These are phyloP conservation scores for Yamadazyma atmosphaerica DNA, from an alignment of 1,139 yeast genomes.

Conservation along the genomic window DNA sequence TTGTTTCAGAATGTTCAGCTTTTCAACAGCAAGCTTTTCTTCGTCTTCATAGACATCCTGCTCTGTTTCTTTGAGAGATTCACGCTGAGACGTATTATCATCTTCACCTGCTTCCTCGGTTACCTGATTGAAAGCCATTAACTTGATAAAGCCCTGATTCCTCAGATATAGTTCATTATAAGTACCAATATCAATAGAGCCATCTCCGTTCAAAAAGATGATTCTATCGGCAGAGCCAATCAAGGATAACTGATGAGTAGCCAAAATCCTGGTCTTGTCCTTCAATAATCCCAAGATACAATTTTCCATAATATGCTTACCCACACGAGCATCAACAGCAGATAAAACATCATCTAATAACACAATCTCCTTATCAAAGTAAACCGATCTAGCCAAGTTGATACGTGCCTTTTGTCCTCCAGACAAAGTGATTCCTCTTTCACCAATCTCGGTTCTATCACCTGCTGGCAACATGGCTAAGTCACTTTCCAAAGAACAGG, in stretches of 20 bases:
- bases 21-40: constrained; percentile 22
- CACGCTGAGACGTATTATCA: constrained; percentile 23
- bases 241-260: constrained; percentile 48
- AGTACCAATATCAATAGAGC: constrained; percentile 38
- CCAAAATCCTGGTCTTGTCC: constrained; percentile 42
- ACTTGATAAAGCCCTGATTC: constrained; percentile 20
- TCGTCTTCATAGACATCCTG: constrained; percentile 9
- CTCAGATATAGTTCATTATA: constrained; percentile 33
- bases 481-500: constrained; percentile 41
- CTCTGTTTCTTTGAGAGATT: constrained; percentile 15
- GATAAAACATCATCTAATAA: constrained; percentile 48
- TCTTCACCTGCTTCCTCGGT: constrained; percentile 21
- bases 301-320: constrained; percentile 42
- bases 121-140: constrained; percentile 21
- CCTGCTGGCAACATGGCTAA: constrained; percentile 43
- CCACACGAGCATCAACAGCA: constrained; percentile 53
- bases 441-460: constrained; percentile 49
- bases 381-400: constrained; percentile 47
- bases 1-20: constrained; percentile 15
- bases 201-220: constrained; percentile 42
- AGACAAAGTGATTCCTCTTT: constrained; percentile 48
- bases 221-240: constrained; percentile 43
- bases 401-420: constrained; percentile 54
- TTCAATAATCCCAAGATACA: constrained; percentile 37
- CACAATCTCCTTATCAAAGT: constrained; percentile 38